phyloP scores from a whole-genome alignment of 2,329 filamentous ascomycete species.

The Stagonosporopsis rhizophila region DNA sequence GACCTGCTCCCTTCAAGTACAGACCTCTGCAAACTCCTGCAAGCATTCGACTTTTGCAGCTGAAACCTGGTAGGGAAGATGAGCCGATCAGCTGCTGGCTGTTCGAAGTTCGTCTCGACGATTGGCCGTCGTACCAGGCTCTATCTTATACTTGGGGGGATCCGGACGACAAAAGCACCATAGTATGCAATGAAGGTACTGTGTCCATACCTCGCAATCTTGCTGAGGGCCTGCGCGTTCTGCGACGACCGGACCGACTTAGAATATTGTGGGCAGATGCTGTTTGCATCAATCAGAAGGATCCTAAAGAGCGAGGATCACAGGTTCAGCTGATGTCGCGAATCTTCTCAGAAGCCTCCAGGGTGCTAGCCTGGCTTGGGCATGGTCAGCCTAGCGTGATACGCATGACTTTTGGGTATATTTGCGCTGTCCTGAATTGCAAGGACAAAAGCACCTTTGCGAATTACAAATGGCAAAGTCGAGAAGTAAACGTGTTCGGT shows the following conservation, averaged over 20 bases:
- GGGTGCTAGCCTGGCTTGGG: constrained; percentile 24
- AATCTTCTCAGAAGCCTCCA: constrained; percentile 33
- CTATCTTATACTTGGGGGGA: background rate
- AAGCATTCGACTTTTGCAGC: background rate
- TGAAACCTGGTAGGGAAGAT: background rate
- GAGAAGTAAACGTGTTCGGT: no score
- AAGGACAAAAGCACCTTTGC: no score
- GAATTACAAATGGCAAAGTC: no score
- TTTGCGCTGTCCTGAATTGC: no score
- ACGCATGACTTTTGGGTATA: background rate
- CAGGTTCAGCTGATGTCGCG: constrained; percentile 46
- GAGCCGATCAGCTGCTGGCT: background rate
- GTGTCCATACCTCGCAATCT: constrained; percentile 1
- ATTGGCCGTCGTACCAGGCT: background rate
- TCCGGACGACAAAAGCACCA: background rate
- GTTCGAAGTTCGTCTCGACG: background rate
- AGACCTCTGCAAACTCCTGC: background rate
- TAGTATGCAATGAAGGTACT: background rate
- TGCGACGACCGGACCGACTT: background rate
- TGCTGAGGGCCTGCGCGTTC: constrained; percentile 6
- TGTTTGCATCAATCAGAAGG: constrained; percentile 45
- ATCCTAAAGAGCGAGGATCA: constrained; percentile 34
- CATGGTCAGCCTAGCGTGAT: background rate
- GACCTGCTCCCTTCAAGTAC: background rate
- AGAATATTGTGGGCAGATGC: constrained; percentile 34